A percentile compares a stretch with the other conserved stretches of the same genome.
These are phyloP conservation scores for Tetrahymena borealis DNA, from an alignment of 73 alveolate species.

Conservation along the genomic window DNA sequence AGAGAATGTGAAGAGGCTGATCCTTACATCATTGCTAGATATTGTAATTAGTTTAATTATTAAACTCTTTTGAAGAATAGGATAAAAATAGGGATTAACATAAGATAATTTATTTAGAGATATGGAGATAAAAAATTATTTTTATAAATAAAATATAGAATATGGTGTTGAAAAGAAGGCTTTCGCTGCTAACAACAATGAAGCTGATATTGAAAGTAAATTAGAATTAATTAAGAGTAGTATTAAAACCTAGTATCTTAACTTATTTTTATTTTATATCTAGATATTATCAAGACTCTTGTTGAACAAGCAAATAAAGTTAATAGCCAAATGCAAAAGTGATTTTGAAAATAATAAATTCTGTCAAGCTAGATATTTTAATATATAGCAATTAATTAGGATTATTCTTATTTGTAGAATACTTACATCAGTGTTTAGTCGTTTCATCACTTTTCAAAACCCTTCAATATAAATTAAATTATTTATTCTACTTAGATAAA, in stretches of 20 bases:
- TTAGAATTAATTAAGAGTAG: neutral
- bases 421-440: neutral
- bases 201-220: constrained; percentile 47
- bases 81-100: neutral
- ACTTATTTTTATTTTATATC: neutral
- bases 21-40: constrained; percentile 70
- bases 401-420: neutral
- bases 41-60: constrained; percentile 10
- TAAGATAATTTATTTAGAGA: neutral
- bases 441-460: too few species aligned
- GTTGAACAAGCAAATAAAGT: neutral
- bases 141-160: neutral
- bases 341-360: too few species aligned
- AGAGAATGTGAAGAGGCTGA: constrained; percentile 79
- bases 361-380: too few species aligned
- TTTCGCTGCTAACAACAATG: constrained; percentile 49
- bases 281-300: neutral
- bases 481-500: too few species aligned
- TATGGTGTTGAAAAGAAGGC: constrained; percentile 80
- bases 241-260: neutral
- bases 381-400: neutral
- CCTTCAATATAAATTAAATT: too few species aligned
- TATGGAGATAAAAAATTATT: neutral
- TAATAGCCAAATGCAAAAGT: neutral
- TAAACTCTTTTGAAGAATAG: neutral